A percentile compares a stretch with the other conserved stretches of the same genome.
Evolutionary conservation across 2,329 filamentous ascomycete genomes (phyloP).

Genomic region (Thelonectria rubi): DNA sequence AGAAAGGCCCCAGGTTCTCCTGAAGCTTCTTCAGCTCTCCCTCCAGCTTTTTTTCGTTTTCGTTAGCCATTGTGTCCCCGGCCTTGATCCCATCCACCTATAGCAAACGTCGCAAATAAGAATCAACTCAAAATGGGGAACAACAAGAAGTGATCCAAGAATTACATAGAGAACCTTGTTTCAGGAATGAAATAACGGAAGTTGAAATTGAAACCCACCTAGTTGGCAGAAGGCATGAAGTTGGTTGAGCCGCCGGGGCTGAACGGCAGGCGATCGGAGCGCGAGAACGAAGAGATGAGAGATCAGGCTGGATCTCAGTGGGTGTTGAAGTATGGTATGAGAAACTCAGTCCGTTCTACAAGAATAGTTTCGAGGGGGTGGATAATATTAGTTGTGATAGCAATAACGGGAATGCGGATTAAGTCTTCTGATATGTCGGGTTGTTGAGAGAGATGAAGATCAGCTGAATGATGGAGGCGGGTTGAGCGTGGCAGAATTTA

Average conservation of each 20-base stretch:
- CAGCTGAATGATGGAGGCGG: slow-evolving; percentile 12
- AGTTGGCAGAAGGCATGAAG: slow-evolving; percentile 19
- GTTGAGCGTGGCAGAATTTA: slow-evolving; percentile 33
- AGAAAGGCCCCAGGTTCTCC: slow-evolving; percentile 48
- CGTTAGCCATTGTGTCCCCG: slow-evolving; percentile 48
- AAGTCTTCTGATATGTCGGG: too few relatives aligned
- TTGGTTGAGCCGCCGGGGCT: slow-evolving; percentile 31
- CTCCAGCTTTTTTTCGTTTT: slow-evolving; percentile 45
- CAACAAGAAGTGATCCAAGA: slow-evolving; percentile 14
- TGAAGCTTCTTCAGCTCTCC: slow-evolving; percentile 47
- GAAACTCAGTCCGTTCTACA: slow-evolving; percentile 30
- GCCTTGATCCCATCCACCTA: slow-evolving; percentile 44
- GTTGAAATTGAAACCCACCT: slow-evolving; percentile 20
- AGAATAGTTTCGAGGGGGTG: slow-evolving; percentile 27
- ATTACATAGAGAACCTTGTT: slow-evolving; percentile 7
- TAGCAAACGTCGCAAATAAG: slow-evolving; percentile 43
- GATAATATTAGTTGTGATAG: slow-evolving; percentile 26
- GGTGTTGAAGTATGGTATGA: slow-evolving; percentile 5
- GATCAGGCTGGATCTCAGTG: not conserved
- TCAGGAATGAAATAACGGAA: not conserved
- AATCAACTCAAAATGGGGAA: slow-evolving; percentile 41
- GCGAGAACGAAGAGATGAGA: slow-evolving; percentile 27
- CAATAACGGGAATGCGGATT: too few relatives aligned
- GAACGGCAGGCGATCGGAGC: slow-evolving; percentile 26
- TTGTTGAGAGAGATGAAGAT: slow-evolving; percentile 10